phyloP scores from a whole-genome alignment of 768 basidiomycete species.

The Termitomyces sp. region DNA sequence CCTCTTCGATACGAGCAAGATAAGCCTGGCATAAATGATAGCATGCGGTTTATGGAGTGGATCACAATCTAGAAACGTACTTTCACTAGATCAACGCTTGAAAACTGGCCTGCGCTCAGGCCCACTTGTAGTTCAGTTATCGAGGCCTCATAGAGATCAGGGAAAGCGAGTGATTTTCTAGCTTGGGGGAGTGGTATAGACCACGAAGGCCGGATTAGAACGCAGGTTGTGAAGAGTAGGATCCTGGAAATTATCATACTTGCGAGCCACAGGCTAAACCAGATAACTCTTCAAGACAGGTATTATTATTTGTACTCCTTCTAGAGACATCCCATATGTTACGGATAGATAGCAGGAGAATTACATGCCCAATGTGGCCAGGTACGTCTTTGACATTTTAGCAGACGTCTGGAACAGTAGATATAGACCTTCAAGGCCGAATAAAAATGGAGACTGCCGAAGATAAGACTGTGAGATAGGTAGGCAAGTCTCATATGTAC shows the following conservation, averaged over 20 bases:
- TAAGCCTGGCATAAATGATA: slow-evolving; percentile 41
- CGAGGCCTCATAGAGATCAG: slow-evolving; percentile 59
- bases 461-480: background rate
- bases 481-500: background rate
- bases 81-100: slow-evolving; percentile 59
- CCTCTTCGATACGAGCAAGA: slow-evolving; percentile 60
- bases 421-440: background rate
- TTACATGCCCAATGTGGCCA: background rate
- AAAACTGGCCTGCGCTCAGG: slow-evolving; percentile 43
- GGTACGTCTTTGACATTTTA: background rate
- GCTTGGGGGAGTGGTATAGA: background rate
- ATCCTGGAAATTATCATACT: background rate
- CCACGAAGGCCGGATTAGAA: background rate
- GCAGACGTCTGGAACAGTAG: background rate
- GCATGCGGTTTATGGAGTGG: background rate
- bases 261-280: background rate
- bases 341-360: background rate
- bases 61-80: slow-evolving; percentile 21
- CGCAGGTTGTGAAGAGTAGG: background rate
- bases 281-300: background rate
- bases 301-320: background rate
- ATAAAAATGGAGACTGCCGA: background rate
- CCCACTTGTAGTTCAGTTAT: slow-evolving; percentile 51
- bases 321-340: background rate
- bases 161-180: slow-evolving; percentile 18